Evolutionary conservation across 2,329 filamentous ascomycete genomes (phyloP), one percentile per base, ranked within the genome.

Genomic region (Trichoderma harzianum): DNA sequence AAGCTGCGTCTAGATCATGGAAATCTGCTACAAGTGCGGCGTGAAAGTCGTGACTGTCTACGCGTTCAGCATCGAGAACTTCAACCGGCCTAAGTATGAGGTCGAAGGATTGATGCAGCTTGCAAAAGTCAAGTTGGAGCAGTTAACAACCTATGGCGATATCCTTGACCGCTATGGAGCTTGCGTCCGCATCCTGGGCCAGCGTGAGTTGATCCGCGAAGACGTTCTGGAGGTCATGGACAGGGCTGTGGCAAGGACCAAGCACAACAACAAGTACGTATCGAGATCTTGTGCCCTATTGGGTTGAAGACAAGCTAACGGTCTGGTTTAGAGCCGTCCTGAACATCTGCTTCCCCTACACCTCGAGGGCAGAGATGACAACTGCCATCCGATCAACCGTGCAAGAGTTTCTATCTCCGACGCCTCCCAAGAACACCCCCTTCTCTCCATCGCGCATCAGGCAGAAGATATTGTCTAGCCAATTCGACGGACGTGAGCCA

Each of bases 31-130:
- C 86, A 98, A 97, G 80, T 94, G 93, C 72, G 96, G 96, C 69
- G 95, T 99, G 74, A 95, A 96, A 81, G 94, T 97, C 10, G 95
- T 99, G 51, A 98, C 96, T 5, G 94, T 99, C 74, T 99, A 98
- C 81, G 96, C 96, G 18, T 99, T 99, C 83, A 97, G 94, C 79
- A 98, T 99, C 78, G 96, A 99, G 83, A 99, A 99, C 84, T 99
- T 97, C 85, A 97, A 98, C 81, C 91, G 96, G 7, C 95, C 94
- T 26, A 95, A 96, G 82, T 96, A 97, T 82, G 96, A 99, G 81
- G 96, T 99, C 10, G 94, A 98, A 79, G 95, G 94, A 34, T 85
- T 99, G 74, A 99, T 99, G 96, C 92, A 97, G 79, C 94, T 99
- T 87, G 95, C 95, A 73, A 98, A 97, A 84, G 90, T 96, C 78